phyloP scores from a whole-genome alignment of 352 stramenopile genomes.

The Globisporangium abappressorium region DNA sequence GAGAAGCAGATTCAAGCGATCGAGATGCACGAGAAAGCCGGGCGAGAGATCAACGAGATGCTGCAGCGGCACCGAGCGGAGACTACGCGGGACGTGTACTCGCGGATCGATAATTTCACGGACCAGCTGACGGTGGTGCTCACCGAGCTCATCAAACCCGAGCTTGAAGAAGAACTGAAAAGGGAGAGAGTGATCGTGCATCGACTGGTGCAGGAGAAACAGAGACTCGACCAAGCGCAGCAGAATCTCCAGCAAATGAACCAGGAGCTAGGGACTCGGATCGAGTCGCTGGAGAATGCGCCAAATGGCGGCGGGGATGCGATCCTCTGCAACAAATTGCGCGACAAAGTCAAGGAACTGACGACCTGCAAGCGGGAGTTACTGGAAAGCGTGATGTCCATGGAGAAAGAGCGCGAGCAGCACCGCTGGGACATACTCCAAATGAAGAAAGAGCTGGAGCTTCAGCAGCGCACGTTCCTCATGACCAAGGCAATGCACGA shows the following conservation, averaged over 20 bases:
- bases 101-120: slow-evolving; percentile 32
- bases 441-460: slow-evolving; percentile 32
- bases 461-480: slow-evolving; percentile 30
- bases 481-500: slow-evolving; percentile 68
- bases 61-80: slow-evolving; percentile 24
- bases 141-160: slow-evolving; percentile 29
- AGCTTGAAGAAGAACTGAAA: slow-evolving; percentile 36
- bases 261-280: slow-evolving; percentile 20
- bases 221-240: slow-evolving; percentile 20
- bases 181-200: slow-evolving; percentile 22
- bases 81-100: slow-evolving; percentile 18
- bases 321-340: slow-evolving; percentile 52
- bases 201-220: slow-evolving; percentile 35
- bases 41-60: slow-evolving; percentile 35
- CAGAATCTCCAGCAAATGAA: slow-evolving; percentile 24
- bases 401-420: slow-evolving; percentile 32
- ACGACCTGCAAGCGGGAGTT: slow-evolving; percentile 23
- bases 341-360: slow-evolving; percentile 27
- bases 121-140: slow-evolving; percentile 27
- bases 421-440: slow-evolving; percentile 35
- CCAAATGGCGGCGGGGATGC: slow-evolving; percentile 40
- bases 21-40: slow-evolving; percentile 47
- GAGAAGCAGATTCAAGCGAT: slow-evolving; percentile 59
- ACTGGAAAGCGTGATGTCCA: slow-evolving; percentile 19
- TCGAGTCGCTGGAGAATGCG: slow-evolving; percentile 38